Percentiles rank a stretch among this genome's conserved stretches.
Conservation (phyloP, 1,139 yeast species). For the Suhomyces bokatorum region DNA sequence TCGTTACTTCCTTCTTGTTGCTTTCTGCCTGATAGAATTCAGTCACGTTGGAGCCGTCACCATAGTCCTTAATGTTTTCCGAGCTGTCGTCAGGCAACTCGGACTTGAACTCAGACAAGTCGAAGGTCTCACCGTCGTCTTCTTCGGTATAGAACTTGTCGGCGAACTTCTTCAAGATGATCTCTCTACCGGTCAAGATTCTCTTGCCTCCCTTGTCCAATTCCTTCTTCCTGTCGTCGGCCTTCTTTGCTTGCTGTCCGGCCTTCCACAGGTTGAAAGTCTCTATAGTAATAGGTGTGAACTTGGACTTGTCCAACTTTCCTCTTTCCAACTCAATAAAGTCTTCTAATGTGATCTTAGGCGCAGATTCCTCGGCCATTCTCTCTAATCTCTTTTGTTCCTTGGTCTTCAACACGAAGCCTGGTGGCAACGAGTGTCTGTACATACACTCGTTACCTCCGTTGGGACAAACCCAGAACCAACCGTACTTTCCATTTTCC, state of each 20-base stretch:
- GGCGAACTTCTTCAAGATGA: conserved; percentile 70
- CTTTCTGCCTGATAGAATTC: conserved; percentile 24
- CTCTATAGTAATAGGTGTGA: conserved; percentile 87
- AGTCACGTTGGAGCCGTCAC: conserved; percentile 44
- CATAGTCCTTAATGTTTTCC: conserved; percentile 54
- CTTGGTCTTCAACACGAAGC: conserved; percentile 93
- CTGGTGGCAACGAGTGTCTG: conserved; percentile 95
- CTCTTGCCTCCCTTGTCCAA: conserved; percentile 48
- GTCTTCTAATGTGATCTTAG: conserved; percentile 91
- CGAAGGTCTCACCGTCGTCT: conserved; percentile 61
- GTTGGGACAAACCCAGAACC: conserved; percentile 99
- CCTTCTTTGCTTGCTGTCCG: conserved; percentile 61
- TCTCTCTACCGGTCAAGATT: conserved; percentile 74
- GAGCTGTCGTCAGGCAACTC: conserved; percentile 44
- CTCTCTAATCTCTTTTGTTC: conserved; percentile 91
- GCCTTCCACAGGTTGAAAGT: conserved; percentile 85
- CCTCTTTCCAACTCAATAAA: conserved; percentile 93
- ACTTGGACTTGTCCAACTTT: conserved; percentile 69
- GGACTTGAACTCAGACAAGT: conserved; percentile 62
- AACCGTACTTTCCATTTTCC: conserved; percentile 95
- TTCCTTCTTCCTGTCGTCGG: conserved; percentile 54
- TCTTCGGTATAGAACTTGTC: conserved; percentile 60
- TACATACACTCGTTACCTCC: conserved; percentile 93
- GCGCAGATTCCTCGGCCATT: conserved; percentile 80
- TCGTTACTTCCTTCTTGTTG: conserved; percentile 1